Evolutionary conservation across 2,329 filamentous ascomycete species (phyloP), one percentile per base, ranked within the genome.

Genomic region (Trichoderma semiorbis): DNA sequence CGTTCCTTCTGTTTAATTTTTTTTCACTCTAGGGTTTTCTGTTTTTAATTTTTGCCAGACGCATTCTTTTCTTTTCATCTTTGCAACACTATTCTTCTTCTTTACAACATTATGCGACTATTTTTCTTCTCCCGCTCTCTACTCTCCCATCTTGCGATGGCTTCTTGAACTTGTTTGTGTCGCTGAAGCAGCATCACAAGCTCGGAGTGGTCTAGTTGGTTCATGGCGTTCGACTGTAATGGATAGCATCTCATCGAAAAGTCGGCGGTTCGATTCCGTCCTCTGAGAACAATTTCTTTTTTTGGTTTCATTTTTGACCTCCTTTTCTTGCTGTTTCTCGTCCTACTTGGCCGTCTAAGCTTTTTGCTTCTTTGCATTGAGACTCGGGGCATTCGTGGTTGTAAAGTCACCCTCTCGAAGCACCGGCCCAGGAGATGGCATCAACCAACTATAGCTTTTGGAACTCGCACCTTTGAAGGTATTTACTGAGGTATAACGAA

Each of bases 171-270:
- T 7, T n/a, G 12, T 55, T 66, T 66, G 47, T 5, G 6, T 67
- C 34, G 5, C 28, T 34, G 24, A 26, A 26, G 21, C 12, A 21
- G 53, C 26, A 32, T 58, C 36, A 18, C 26, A 32, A 60, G 24
- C 76, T 77, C 76, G 72, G 75, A 72, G 75, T 76, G 74, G 76
- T 77, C 76, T 77, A 77, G 76, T 76, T 77, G 76, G 76, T 75
- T 77, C 72, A 77, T 77, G 76, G 76, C 76, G 75, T 77, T 72
- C 72, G 76, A 74, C 76, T 77, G 76, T 76, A 77, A 77, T 72
- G 67, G 74, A 63, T 55, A 50, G 55, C 47, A 73, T 73, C 70
- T 74, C 72, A 77, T 74, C 76, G 72, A 72, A 77, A 76, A 74
- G 76, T 77, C 76, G 76, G 74, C 75, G 75, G 76, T 77, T 77